Evolutionary conservation across 148 eudicot genomes (phyloP).

Genomic region (Chenopodium suecicum): DNA sequence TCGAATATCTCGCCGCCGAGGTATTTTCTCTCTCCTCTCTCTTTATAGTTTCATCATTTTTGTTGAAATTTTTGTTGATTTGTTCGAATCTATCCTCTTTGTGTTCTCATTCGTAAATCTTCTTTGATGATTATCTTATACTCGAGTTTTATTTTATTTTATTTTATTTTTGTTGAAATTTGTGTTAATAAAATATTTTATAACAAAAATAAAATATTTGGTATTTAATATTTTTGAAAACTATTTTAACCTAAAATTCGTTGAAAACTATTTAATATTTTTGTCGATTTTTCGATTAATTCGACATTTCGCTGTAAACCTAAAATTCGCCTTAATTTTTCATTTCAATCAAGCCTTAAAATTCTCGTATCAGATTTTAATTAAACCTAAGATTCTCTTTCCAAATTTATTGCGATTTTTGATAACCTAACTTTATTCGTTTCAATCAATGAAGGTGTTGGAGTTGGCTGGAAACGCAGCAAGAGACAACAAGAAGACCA

Average conservation of each 20-base stretch:
- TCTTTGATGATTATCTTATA: background rate
- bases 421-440: too few species aligned
- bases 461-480: slow-evolving; percentile 46
- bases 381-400: background rate
- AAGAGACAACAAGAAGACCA: slow-evolving; percentile 43
- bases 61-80: background rate
- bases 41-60: background rate
- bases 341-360: too few species aligned
- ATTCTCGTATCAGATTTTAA: too few species aligned
- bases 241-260: too few species aligned
- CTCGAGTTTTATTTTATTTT: background rate
- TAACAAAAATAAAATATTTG: too few species aligned
- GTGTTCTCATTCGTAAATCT: background rate
- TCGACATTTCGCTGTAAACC: too few species aligned
- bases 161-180: too few species aligned
- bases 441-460: slow-evolving; percentile 23
- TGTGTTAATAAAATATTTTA: too few species aligned
- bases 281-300: background rate
- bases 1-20: slow-evolving; percentile 45
- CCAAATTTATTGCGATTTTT: too few species aligned
- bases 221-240: too few species aligned
- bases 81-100: background rate
- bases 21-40: slow-evolving; percentile 1
- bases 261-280: too few species aligned
- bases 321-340: too few species aligned